Percentiles rank a stretch among this genome's conserved stretches.
Conservation (phyloP, 2,329 filamentous ascomycete genomes). For the Ophiobolus disseminans region DNA sequence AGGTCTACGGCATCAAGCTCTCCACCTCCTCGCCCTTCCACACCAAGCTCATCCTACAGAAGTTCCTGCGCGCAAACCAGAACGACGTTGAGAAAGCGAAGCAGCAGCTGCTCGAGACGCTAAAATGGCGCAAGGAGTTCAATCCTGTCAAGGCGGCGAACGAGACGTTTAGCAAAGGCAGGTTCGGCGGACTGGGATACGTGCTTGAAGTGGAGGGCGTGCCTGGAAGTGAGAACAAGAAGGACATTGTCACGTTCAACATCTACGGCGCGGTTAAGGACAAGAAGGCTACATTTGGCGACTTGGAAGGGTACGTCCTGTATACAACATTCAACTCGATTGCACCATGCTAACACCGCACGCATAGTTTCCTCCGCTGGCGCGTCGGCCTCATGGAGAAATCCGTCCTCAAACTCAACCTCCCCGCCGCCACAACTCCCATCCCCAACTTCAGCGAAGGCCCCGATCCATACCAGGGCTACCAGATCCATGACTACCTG, state of each 20-base stretch:
- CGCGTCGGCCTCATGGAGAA: conserved; percentile 90
- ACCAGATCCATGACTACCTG: conserved; percentile 93
- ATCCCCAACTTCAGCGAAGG: conserved; percentile 72
- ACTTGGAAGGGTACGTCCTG: conserved; percentile 72
- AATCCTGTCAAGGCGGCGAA: conserved; percentile 72
- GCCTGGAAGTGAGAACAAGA: conserved; percentile 60
- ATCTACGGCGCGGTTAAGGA: conserved; percentile 89
- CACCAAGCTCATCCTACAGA: conserved; percentile 85
- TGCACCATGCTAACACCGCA: background rate
- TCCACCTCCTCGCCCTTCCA: conserved; percentile 64
- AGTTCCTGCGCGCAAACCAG: conserved; percentile 90
- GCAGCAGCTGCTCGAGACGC: conserved; percentile 77
- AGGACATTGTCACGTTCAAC: conserved; percentile 85
- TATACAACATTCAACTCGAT: background rate
- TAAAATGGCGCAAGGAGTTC: conserved; percentile 82
- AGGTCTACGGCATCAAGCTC: conserved; percentile 88
- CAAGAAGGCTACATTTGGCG: conserved; percentile 79
- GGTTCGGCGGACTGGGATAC: conserved; percentile 82
- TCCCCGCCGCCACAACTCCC: conserved; percentile 70
- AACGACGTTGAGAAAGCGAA: conserved; percentile 76
- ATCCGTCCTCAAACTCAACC: conserved; percentile 75
- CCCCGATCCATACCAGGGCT: conserved; percentile 84
- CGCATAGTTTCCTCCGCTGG: conserved; percentile 87
- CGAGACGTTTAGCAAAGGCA: conserved; percentile 67
- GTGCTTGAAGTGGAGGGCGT: conserved; percentile 72